Evolutionary conservation across 805 yeast species (phyloP).

Genomic region (Maudiozyma barnettii): DNA sequence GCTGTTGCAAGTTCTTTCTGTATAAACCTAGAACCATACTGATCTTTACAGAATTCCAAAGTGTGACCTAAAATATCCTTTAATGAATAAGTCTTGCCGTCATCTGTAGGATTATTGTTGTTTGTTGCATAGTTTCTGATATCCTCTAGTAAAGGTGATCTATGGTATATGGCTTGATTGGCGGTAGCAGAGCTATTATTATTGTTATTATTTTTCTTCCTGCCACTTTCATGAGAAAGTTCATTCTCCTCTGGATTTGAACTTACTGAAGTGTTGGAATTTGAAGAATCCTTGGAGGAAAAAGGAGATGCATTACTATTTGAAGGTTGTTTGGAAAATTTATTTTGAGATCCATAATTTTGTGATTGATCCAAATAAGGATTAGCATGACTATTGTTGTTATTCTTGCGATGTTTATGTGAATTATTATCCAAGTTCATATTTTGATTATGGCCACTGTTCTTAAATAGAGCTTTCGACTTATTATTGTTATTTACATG

Average conservation of each 20-base stretch:
- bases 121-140: constrained; percentile 37
- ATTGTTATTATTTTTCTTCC: constrained; percentile 9
- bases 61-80: constrained; percentile 79
- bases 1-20: constrained; percentile 76
- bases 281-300: constrained; percentile 9
- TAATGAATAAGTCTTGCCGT: constrained; percentile 46
- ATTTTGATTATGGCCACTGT: constrained; percentile 2
- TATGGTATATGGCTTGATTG: constrained; percentile 40
- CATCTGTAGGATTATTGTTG: constrained; percentile 30
- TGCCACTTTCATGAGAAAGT: constrained; percentile 5
- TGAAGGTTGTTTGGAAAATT: constrained; percentile 1
- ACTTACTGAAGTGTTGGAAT: constrained; percentile 11
- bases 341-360: constrained; percentile 2
- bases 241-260: constrained; percentile 6
- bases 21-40: constrained; percentile 93
- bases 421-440: constrained; percentile 2
- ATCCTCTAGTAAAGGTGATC: constrained; percentile 78
- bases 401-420: constrained; percentile 5
- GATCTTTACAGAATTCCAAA: constrained; percentile 87
- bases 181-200: constrained; percentile 17
- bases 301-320: background rate
- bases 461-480: constrained; percentile 2
- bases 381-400: constrained; percentile 5
- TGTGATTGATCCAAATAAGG: constrained; percentile 16
- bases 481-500: constrained; percentile 5